Evolutionary conservation across 176 grass and related monocot species (phyloP).

Genomic region (Lolium multiflorum): DNA sequence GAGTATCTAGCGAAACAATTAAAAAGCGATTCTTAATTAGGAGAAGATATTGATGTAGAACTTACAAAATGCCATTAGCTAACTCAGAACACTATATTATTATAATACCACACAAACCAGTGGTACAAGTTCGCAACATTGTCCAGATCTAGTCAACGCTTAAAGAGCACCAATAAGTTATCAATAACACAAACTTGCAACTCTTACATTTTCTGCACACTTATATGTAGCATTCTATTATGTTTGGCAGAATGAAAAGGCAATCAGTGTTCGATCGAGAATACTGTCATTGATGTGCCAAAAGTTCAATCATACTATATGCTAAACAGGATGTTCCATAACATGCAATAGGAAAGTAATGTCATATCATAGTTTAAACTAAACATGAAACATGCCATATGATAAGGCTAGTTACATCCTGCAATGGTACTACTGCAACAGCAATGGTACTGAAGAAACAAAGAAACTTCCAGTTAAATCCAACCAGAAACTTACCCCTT

Average conservation of each 20-base stretch:
- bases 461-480: neutral
- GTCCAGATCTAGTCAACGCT: slow-evolving; percentile 3
- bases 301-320: slow-evolving; percentile 31
- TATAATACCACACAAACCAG: neutral
- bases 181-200: neutral
- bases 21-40: slow-evolving; percentile 32
- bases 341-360: neutral
- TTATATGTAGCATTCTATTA: slow-evolving; percentile 33
- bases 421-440: neutral
- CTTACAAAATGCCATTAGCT: neutral
- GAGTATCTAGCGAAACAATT: slow-evolving; percentile 58
- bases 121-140: slow-evolving; percentile 7
- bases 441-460: slow-evolving; percentile 1
- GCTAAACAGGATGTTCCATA: slow-evolving; percentile 17
- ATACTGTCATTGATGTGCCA: slow-evolving; percentile 23
- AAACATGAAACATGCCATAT: neutral
- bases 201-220: neutral
- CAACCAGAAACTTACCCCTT: slow-evolving; percentile 62
- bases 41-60: neutral
- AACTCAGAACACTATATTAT: neutral
- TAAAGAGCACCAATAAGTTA: neutral
- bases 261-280: slow-evolving; percentile 22
- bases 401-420: slow-evolving; percentile 8
- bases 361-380: neutral
- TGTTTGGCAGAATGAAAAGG: slow-evolving; percentile 13